Conservation (phyloP, 768 basidiomycete species). For the Pholiota microspora region DNA sequence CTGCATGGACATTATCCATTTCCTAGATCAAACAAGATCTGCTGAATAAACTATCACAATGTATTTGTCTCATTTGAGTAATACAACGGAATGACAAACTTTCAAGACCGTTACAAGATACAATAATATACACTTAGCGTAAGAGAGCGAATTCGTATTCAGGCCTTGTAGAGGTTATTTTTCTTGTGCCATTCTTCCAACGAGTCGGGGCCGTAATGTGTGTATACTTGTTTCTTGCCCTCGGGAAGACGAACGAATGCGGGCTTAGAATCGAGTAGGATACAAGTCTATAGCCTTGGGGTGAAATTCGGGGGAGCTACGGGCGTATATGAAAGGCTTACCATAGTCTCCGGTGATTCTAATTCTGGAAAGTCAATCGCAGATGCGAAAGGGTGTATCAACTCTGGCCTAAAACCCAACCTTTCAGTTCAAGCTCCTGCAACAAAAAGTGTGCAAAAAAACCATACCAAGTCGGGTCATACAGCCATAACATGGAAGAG, state of each 20-base stretch:
- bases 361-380: slow-evolving; percentile 64
- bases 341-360: slow-evolving; percentile 48
- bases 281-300: slow-evolving; percentile 35
- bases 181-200: slow-evolving; percentile 63
- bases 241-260: slow-evolving; percentile 62
- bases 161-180: slow-evolving; percentile 37
- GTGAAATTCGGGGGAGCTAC: no score
- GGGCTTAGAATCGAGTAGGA: slow-evolving; percentile 50
- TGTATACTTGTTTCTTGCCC: slow-evolving; percentile 46
- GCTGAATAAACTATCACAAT: not conserved
- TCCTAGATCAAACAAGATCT: not conserved
- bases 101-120: no score
- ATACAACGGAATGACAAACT: not conserved
- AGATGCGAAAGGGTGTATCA: slow-evolving; percentile 67
- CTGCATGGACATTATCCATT: not conserved
- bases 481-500: slow-evolving; percentile 67
- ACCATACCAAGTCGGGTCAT: slow-evolving; percentile 48
- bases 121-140: no score
- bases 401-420: slow-evolving; percentile 66
- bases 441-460: no score
- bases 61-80: not conserved
- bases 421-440: no score
- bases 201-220: slow-evolving; percentile 41
- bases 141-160: no score
- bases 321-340: no score